A percentile compares a stretch with the other conserved stretches of the same genome.
Evolutionary conservation across 192 early-diverging fungal genomes (phyloP).

Genomic region (Glomus cerebriforme): DNA sequence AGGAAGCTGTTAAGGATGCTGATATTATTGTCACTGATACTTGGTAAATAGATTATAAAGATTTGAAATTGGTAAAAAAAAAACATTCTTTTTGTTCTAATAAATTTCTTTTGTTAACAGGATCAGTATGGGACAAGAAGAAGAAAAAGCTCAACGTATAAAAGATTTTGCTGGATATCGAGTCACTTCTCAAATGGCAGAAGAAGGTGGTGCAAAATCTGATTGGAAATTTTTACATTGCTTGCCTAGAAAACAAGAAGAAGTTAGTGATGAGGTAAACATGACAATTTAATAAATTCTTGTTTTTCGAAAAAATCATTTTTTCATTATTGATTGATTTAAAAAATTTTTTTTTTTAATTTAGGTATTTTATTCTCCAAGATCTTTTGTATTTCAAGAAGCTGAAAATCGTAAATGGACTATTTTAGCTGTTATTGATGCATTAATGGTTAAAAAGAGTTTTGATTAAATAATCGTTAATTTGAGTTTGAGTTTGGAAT

Average conservation of each 20-base stretch:
- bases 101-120: constrained; percentile 27
- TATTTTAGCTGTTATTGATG: constrained; percentile 82
- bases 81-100: background rate
- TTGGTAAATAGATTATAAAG: constrained; percentile 58
- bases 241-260: constrained; percentile 92
- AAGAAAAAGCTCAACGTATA: constrained; percentile 82
- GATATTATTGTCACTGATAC: constrained; percentile 97
- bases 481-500: no score
- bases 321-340: background rate
- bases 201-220: constrained; percentile 71
- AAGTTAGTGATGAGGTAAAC: constrained; percentile 90
- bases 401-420: constrained; percentile 99
- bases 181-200: constrained; percentile 84
- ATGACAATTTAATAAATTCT: background rate
- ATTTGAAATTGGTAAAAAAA: background rate
- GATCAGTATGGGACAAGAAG: constrained; percentile 97
- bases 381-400: constrained; percentile 94
- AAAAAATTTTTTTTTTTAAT: background rate
- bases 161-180: constrained; percentile 86
- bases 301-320: background rate
- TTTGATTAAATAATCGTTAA: constrained; percentile 31
- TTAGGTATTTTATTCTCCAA: constrained; percentile 80
- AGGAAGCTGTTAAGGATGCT: constrained; percentile 75
- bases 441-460: constrained; percentile 60
- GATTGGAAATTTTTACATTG: constrained; percentile 99